Percentiles rank a stretch among this genome's conserved stretches.
phyloP scores from a whole-genome alignment of 495 filamentous ascomycete genomes.

The Chaetomium cochliodes region DNA sequence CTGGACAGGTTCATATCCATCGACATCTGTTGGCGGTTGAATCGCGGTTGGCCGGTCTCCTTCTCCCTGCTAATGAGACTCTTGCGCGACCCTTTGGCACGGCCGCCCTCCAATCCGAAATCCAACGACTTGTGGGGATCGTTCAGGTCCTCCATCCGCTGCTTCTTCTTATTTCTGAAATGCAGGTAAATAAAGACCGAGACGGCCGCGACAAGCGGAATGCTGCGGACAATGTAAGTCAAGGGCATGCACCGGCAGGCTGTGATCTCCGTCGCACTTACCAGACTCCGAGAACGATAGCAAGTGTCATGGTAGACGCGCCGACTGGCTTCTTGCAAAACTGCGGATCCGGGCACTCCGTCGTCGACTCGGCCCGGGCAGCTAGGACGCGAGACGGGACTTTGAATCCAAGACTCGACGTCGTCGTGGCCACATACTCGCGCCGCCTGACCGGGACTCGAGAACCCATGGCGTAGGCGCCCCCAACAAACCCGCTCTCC shows the following conservation, averaged over 20 bases:
- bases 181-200: slow-evolving; percentile 73
- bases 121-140: slow-evolving; percentile 92
- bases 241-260: slow-evolving; percentile 30
- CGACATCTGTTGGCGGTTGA: slow-evolving; percentile 74
- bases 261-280: slow-evolving; percentile 51
- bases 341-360: slow-evolving; percentile 29
- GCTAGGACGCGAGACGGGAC: slow-evolving; percentile 26
- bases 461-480: slow-evolving; percentile 31
- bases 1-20: slow-evolving; percentile 77
- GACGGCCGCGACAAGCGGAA: slow-evolving; percentile 70
- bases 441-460: slow-evolving; percentile 27
- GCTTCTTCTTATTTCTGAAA: slow-evolving; percentile 68
- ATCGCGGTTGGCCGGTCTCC: slow-evolving; percentile 48
- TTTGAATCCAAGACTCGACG: slow-evolving; percentile 19
- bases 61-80: slow-evolving; percentile 52
- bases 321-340: slow-evolving; percentile 58
- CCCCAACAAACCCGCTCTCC: slow-evolving; percentile 30
- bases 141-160: slow-evolving; percentile 73
- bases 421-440: slow-evolving; percentile 17
- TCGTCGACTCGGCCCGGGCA: slow-evolving; percentile 21
- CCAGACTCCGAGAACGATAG: slow-evolving; percentile 79
- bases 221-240: slow-evolving; percentile 49
- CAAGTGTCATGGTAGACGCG: slow-evolving; percentile 58
- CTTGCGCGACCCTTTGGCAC: slow-evolving; percentile 45
- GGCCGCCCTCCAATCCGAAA: slow-evolving; percentile 71